These are phyloP conservation scores for Acer campestre DNA, from an alignment of 345 rosid genomes.

Conservation along the genomic window DNA sequence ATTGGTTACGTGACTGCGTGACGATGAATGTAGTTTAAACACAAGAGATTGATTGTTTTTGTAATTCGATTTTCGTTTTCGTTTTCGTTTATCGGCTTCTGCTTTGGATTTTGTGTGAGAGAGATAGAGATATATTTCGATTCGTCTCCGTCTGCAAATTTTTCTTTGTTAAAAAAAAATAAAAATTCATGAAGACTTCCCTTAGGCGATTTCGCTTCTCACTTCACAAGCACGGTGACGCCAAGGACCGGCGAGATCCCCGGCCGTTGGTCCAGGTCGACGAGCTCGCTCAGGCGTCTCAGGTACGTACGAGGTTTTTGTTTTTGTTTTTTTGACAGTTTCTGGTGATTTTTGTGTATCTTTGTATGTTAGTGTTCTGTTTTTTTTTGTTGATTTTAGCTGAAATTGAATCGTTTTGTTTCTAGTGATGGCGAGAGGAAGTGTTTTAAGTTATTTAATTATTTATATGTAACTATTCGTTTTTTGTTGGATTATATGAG, in stretches of 20 bases:
- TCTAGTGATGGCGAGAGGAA: not conserved
- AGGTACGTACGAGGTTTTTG: conserved; percentile 39
- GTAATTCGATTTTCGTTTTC: not conserved
- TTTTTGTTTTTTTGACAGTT: not conserved
- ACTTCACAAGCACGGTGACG: conserved; percentile 54
- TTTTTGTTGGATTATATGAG: not conserved
- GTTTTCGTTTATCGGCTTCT: not conserved
- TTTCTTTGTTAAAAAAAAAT: too few relatives aligned
- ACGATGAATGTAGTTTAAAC: conserved; percentile 16
- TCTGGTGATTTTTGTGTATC: not conserved
- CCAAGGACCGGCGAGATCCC: conserved; percentile 50
- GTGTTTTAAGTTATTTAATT: too few relatives aligned
- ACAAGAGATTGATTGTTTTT: not conserved
- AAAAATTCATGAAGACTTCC: conserved; percentile 62
- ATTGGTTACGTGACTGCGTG: conserved; percentile 8
- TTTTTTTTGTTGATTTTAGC: too few relatives aligned
- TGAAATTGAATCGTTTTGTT: not conserved
- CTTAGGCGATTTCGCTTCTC: conserved; percentile 59
- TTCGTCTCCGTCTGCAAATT: not conserved
- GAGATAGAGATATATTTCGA: not conserved
- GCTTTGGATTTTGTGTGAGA: not conserved
- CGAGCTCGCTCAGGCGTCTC: conserved; percentile 78
- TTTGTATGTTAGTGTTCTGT: not conserved
- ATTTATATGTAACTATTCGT: too few relatives aligned
- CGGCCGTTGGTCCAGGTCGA: conserved; percentile 51